Base-by-base conservation (phyloP, 371 early-diverging fungal genomes). In the Ecytonucleospora hepatopenaei region DNA sequence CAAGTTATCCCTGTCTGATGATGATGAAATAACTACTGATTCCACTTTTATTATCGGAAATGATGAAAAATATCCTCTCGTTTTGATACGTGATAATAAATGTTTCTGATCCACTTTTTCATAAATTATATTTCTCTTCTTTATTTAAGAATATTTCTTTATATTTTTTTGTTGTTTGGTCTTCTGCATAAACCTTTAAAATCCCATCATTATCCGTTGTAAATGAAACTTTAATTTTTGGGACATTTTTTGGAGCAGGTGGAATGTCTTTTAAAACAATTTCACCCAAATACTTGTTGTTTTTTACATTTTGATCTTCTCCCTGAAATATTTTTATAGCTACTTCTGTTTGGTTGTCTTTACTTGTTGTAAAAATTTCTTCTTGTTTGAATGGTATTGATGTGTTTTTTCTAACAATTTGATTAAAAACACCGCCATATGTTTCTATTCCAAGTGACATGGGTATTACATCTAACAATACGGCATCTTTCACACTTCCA, bases 191-290 rank as follows among this genome's bases (percentile, higher is more conserved):
- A 34, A 98, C 94, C 73, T 91, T 93, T 77, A 92, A 90, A 76
- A 95, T 94, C 80, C 96, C 96, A 79, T 98, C 91, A 8, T 94
- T 92, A 82, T 96, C 96, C 76, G 94, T 90, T 78, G 95, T 93
- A 78, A 96, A 96, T 51, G 91, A 88, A 59, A 98, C 95, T 80
- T 92, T 92, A 73, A 94, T 91, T 82, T 90, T 92, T 69, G 98
- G 90, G 56, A 88, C 84, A 76, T 95, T 90, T 84, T 87, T 85
- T 73, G 92, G 90, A 15, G 88, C 87, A 21, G 79, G 78, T 27
- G 84, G 82, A 34, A 85, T 81, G 57, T 82, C 82, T 60, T 72
- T 71, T 66, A 97, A 85, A 80, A 90, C 88, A 83, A 96, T 89
- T 81, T 92, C 87, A 61, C 97, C 98, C 58, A 97, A 82, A 35